Conservation (phyloP, 768 basidiomycete genomes). For the Tricholomella constricta region DNA sequence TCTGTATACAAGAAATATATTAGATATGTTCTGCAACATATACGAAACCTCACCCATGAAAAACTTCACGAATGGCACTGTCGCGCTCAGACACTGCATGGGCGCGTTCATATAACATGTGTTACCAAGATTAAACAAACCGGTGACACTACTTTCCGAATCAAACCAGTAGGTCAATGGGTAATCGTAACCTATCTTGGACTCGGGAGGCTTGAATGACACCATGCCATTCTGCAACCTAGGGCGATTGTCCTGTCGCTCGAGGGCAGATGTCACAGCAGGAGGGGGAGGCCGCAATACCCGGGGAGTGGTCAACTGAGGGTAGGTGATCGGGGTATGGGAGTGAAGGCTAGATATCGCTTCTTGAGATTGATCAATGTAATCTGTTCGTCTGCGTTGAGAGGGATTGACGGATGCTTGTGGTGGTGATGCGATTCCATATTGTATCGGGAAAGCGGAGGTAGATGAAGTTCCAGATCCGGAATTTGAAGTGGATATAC, state of each 20-base stretch:
- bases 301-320: conserved; percentile 62
- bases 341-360: conserved; percentile 49
- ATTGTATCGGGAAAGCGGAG: conserved; percentile 35
- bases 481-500: conserved; percentile 37
- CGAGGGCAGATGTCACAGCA: conserved; percentile 66
- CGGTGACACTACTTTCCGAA: conserved; percentile 74
- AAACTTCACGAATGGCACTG: conserved; percentile 89
- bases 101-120: conserved; percentile 99
- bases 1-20: conserved; percentile 43
- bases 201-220: conserved; percentile 46
- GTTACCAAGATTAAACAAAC: conserved; percentile 93
- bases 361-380: conserved; percentile 76
- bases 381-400: conserved; percentile 72
- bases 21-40: conserved; percentile 6
- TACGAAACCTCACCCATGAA: conserved; percentile 68
- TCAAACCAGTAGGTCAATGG: conserved; percentile 86
- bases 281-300: conserved; percentile 79
- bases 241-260: conserved; percentile 76
- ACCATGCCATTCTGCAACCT: conserved; percentile 42
- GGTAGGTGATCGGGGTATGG: conserved; percentile 76
- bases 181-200: conserved; percentile 73
- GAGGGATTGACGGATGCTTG: conserved; percentile 85
- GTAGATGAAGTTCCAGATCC: conserved; percentile 28
- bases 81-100: conserved; percentile 94
- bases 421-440: conserved; percentile 69